These are phyloP conservation scores for Cytospora leucostoma DNA, from an alignment of 2,329 filamentous ascomycete genomes.

Conservation along the genomic window DNA sequence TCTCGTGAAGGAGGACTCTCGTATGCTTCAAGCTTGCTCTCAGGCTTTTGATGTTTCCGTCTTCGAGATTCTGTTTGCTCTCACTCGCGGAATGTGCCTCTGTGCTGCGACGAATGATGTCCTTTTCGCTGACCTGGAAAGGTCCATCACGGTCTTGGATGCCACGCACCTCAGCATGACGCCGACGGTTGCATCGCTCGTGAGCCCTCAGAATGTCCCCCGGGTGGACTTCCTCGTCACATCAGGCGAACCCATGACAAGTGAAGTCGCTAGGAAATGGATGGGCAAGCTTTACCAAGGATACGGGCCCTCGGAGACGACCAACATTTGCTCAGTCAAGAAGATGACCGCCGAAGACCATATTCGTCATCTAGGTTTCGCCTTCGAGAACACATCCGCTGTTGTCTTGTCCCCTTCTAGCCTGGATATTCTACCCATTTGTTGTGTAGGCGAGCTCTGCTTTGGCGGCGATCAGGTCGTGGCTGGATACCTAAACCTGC, in stretches of 20 bases:
- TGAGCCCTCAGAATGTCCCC: conserved; percentile 69
- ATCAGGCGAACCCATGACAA: conserved; percentile 77
- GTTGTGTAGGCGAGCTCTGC: conserved; percentile 79
- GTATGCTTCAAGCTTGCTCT: conserved; percentile 80
- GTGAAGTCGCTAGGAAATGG: conserved; percentile 71
- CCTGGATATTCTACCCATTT: conserved; percentile 61
- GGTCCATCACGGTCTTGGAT: conserved; percentile 60
- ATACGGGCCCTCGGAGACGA: conserved; percentile 84
- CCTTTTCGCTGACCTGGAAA: conserved; percentile 72
- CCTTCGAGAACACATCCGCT: conserved; percentile 74
- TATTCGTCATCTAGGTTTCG: conserved; percentile 74
- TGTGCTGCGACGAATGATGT: conserved; percentile 75
- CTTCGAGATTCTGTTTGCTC: conserved; percentile 87
- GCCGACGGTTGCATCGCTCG: conserved; percentile 78
- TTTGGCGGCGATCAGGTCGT: conserved; percentile 85
- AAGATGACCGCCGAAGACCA: conserved; percentile 58
- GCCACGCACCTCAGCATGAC: conserved; percentile 85
- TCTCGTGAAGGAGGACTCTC: conserved; percentile 53
- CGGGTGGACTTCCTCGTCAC: conserved; percentile 75
- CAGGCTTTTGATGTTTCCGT: conserved; percentile 87
- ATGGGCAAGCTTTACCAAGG: conserved; percentile 71
- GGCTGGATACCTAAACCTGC: conserved; percentile 70
- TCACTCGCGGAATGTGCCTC: conserved; percentile 75
- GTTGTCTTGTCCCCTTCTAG: conserved; percentile 58
- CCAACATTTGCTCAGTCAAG: conserved; percentile 82